phyloP scores from a whole-genome alignment of 805 yeast species.

The Candida michaelii region DNA sequence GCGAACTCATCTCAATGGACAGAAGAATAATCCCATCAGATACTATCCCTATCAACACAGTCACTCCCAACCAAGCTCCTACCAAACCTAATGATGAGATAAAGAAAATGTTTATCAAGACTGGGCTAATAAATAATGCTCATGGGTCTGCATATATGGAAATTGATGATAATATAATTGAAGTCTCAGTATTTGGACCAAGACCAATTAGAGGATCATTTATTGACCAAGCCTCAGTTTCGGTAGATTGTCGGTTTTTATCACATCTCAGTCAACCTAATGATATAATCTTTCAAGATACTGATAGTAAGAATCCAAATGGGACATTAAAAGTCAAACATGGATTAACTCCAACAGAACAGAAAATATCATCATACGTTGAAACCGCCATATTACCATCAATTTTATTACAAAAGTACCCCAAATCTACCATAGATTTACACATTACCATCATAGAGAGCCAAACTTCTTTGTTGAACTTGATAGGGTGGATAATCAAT shows the following conservation, averaged over 20 bases:
- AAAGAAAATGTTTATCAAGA: conserved; percentile 54
- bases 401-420: conserved; percentile 68
- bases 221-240: conserved; percentile 61
- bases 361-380: conserved; percentile 51
- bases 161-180: conserved; percentile 56
- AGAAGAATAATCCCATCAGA: conserved; percentile 78
- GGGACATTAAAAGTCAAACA: conserved; percentile 18
- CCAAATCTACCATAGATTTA: conserved; percentile 85
- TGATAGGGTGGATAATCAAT: conserved; percentile 55
- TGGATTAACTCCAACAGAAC: conserved; percentile 40
- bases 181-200: conserved; percentile 84
- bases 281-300: conserved; percentile 26
- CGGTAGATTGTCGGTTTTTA: conserved; percentile 57
- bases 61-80: neutral
- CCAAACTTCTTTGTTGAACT: conserved; percentile 28
- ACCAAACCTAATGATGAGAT: conserved; percentile 19
- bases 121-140: conserved; percentile 67
- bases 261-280: conserved; percentile 48
- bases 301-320: conserved; percentile 8
- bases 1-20: conserved; percentile 45
- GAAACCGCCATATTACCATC: conserved; percentile 53
- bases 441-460: conserved; percentile 59
- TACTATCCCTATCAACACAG: conserved; percentile 31
- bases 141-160: conserved; percentile 85
- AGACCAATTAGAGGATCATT: conserved; percentile 78